Evolutionary conservation across 805 yeast species (phyloP), one percentile per base, ranked within the genome.

Genomic region (Alloascoidea africana): DNA sequence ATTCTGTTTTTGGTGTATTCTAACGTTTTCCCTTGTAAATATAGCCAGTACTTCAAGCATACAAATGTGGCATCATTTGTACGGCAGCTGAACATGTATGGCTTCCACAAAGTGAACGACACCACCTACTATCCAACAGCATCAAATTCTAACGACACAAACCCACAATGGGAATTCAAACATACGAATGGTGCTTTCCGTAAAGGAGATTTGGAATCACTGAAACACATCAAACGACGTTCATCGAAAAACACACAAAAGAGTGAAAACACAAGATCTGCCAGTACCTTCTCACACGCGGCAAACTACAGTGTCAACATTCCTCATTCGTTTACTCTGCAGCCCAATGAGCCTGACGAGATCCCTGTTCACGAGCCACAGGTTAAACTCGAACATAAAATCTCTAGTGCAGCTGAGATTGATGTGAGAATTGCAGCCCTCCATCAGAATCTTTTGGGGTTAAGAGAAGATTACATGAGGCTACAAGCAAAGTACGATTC

Each of bases 1-100:
- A 8, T 15, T 14, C 18, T 27, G 5, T 18, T 4, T 14, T 18
- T 18, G 17, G 17, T 17, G 17, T 5, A 30, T 13, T 17, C 27
- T 13, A 16, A n/a, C 19, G 19, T 17, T 17, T 27, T 27, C 16
- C 19, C 14, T 36, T 17, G 16, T 8, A 34, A 14, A n/a, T 14
- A 45, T 63, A 32, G 68, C 64, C 40, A 65, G 35, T 86, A 82
- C 54, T 87, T 89, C 65, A 89, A 89, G 54, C 96, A 87, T 59
- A 91, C 94, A 3, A 89, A 89, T 52, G 85, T 87, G 18, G 85
- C 94, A 16, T 76, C 89, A 42, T 89, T 89, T 61, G 95, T 89
- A 23, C 73, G 96, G 35, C 96, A 89, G 58, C 63, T 87, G 35
- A 94, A 89, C 62, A 89, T 87, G 96, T 86, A 86, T 54, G 96